phyloP scores from a whole-genome alignment of 495 filamentous ascomycete species.

The Penicillium desertorum region DNA sequence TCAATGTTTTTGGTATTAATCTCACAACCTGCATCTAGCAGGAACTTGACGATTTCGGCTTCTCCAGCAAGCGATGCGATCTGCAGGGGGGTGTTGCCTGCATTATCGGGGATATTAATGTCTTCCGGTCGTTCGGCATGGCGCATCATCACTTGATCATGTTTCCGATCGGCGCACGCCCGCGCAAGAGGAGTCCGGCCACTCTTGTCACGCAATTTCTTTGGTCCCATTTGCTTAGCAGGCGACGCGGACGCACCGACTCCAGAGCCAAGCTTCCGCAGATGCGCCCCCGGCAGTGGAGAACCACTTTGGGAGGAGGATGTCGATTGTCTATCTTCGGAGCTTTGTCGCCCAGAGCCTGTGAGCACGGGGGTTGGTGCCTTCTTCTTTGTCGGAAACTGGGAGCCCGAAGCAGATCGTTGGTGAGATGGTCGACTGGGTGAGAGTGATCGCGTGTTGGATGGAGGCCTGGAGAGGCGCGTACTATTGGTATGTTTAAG shows the following conservation, averaged over 20 bases:
- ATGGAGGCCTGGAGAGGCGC: slow-evolving; percentile 31
- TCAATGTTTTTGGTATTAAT: slow-evolving; percentile 78
- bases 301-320: slow-evolving; percentile 73
- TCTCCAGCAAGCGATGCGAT: slow-evolving; percentile 83
- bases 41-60: slow-evolving; percentile 66
- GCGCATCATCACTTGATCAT: slow-evolving; percentile 65
- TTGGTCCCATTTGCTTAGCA: slow-evolving; percentile 65
- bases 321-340: slow-evolving; percentile 68
- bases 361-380: slow-evolving; percentile 53
- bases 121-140: slow-evolving; percentile 78
- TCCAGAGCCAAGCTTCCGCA: slow-evolving; percentile 63
- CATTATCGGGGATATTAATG: slow-evolving; percentile 86
- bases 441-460: slow-evolving; percentile 62
- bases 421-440: slow-evolving; percentile 58
- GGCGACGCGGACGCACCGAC: slow-evolving; percentile 59
- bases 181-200: slow-evolving; percentile 82
- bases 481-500: slow-evolving; percentile 30
- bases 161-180: slow-evolving; percentile 74
- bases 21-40: slow-evolving; percentile 79
- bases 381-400: slow-evolving; percentile 46
- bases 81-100: slow-evolving; percentile 90
- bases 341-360: slow-evolving; percentile 45
- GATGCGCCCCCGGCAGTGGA: slow-evolving; percentile 64
- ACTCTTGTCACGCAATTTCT: slow-evolving; percentile 80
- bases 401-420: slow-evolving; percentile 61